Conservation (phyloP, 2,329 filamentous ascomycete genomes). For the Thyridium curvatum region DNA sequence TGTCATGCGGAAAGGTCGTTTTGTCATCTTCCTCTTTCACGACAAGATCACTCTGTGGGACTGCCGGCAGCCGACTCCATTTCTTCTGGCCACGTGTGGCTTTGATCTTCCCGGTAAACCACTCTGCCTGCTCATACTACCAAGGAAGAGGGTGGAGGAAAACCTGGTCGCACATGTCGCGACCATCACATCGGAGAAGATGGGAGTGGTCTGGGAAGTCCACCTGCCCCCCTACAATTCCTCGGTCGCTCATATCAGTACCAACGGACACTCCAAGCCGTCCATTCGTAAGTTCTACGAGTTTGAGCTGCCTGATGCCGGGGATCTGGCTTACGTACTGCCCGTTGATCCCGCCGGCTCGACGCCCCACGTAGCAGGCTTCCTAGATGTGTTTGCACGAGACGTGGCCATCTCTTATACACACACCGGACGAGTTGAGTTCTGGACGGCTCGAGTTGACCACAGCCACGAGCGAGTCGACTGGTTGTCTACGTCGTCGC, state of each 20-base stretch:
- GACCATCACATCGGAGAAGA: slow-evolving; percentile 73
- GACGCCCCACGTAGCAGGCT: slow-evolving; percentile 63
- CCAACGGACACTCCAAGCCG: slow-evolving; percentile 24
- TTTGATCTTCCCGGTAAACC: slow-evolving; percentile 64
- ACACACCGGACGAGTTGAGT: slow-evolving; percentile 64
- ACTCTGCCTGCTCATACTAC: slow-evolving; percentile 73
- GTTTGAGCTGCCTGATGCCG: slow-evolving; percentile 58
- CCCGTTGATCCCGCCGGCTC: slow-evolving; percentile 84
- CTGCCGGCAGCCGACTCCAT: slow-evolving; percentile 53
- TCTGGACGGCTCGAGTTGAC: slow-evolving; percentile 78
- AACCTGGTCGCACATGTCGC: slow-evolving; percentile 63
- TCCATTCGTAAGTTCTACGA: slow-evolving; percentile 61
- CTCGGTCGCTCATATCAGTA: slow-evolving; percentile 5
- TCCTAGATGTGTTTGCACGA: slow-evolving; percentile 77
- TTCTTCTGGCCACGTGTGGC: slow-evolving; percentile 48
- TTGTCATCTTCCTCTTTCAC: slow-evolving; percentile 74
- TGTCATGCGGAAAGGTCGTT: slow-evolving; percentile 68
- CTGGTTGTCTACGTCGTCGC: slow-evolving; percentile 76
- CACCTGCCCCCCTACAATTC: slow-evolving; percentile 44
- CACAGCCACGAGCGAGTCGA: slow-evolving; percentile 54
- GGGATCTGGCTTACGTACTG: slow-evolving; percentile 61
- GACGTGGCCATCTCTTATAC: slow-evolving; percentile 87
- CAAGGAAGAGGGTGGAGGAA: slow-evolving; percentile 49
- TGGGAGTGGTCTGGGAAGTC: slow-evolving; percentile 77
- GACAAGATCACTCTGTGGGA: slow-evolving; percentile 73